A percentile compares a stretch with the other conserved stretches of the same genome.
Evolutionary conservation across 1,284 basidiomycete genomes (phyloP).

Genomic region (Volvariella volvacea): DNA sequence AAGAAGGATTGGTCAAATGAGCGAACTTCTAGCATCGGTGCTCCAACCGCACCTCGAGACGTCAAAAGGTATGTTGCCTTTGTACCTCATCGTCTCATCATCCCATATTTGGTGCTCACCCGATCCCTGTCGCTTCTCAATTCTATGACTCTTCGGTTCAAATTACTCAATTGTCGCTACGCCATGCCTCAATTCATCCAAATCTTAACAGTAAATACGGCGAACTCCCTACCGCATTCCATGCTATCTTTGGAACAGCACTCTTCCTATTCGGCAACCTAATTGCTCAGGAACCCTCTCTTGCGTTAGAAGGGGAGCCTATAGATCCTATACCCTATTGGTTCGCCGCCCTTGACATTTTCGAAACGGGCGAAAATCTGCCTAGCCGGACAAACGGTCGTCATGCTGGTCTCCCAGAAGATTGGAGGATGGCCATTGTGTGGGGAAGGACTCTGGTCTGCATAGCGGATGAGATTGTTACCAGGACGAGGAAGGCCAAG

Average conservation of each 20-base stretch:
- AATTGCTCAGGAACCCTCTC: slow-evolving; percentile 40
- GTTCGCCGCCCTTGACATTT: slow-evolving; percentile 58
- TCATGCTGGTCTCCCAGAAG: slow-evolving; percentile 27
- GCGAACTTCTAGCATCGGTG: neutral
- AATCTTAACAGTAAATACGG: slow-evolving; percentile 23
- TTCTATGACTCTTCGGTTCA: neutral
- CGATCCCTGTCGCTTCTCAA: slow-evolving; percentile 9
- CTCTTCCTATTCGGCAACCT: slow-evolving; percentile 57
- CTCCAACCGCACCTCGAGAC: neutral
- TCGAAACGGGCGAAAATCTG: slow-evolving; percentile 57
- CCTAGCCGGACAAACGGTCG: slow-evolving; percentile 36
- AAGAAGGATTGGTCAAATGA: neutral
- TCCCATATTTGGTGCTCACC: slow-evolving; percentile 20
- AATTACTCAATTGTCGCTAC: no score
- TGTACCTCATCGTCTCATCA: slow-evolving; percentile 19
- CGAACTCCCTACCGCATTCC: slow-evolving; percentile 56
- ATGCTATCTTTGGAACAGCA: slow-evolving; percentile 54
- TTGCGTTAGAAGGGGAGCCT: slow-evolving; percentile 50
- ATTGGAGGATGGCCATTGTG: slow-evolving; percentile 61
- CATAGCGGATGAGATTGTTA: slow-evolving; percentile 44
- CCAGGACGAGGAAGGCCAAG: slow-evolving; percentile 16
- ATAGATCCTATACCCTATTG: slow-evolving; percentile 45
- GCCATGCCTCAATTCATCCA: neutral
- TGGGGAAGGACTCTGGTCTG: slow-evolving; percentile 59
- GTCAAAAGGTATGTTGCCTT: neutral